Base-by-base conservation (phyloP, 495 filamentous ascomycete species). In the Penicillium coprophilum region DNA sequence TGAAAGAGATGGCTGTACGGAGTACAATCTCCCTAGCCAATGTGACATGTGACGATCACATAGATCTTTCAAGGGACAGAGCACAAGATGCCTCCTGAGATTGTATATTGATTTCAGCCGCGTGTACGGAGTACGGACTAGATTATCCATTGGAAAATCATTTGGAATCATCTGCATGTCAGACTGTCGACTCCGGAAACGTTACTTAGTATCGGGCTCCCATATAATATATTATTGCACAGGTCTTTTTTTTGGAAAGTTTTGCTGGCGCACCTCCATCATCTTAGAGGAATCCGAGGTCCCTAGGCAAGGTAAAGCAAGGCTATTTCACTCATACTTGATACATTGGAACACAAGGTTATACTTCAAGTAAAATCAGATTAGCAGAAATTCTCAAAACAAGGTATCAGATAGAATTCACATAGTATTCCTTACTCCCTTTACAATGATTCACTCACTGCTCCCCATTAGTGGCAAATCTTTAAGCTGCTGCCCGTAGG, bases 21-120 rank as follows among this genome's bases (percentile, higher is more conserved):
- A 17, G 45, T 47, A n/a, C n/a, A n/a, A n/a, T n/a, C n/a, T n/a
- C n/a, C n/a, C 45, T 39, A 50, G 34, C 21, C 31, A 50, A 30
- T 41, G 23, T 41, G 38, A n/a, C 10, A 10, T 43, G 38, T 41
- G 50, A 27, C 41, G 50, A 52, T 52, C 50, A 23, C 17, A n/a
- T n/a, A n/a, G n/a, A 27, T 27, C 0, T 43, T 27, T 15, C n/a
- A 36, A 41, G 36, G 17, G 13, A 6, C 15, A 9, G 6, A n/a
- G 6, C 8, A 38, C 34, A 38, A 38, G 15, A 17, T n/a, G 9
- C 34, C 34, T n/a, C 15, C 34, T 38, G 34, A 38, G 34, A 38
- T 6, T 8, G 30, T 51, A 47, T 32, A 51, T 41, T 51, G 49
- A n/a, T 27, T 21, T 40, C 8, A 8, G 49, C 49, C 27, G 34